Evolutionary conservation across 1,284 basidiomycete genomes (phyloP), one percentile per base, ranked within the genome.

Genomic region (Pisolithus thermaeus): DNA sequence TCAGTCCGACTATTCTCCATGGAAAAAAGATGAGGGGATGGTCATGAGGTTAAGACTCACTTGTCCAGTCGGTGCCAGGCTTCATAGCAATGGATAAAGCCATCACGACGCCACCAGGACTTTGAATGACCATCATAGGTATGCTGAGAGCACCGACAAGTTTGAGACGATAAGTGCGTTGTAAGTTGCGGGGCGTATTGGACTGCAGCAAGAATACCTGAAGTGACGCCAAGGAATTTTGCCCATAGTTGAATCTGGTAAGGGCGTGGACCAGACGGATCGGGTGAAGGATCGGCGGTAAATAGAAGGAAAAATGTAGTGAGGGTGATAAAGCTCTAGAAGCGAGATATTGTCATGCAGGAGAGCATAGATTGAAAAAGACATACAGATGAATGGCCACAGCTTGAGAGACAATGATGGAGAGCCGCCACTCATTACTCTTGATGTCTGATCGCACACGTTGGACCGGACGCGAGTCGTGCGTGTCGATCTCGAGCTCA

Each of bases 61-160:
- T 88, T 3, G 90, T 92, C 91, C 90, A 94, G 62, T 93, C 83
- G 0, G 90, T 92, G 0, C 88, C 87, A 3, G 85, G 86, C 53
- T 54, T 56, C 51, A 59, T 54, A 25, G 61, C 87, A 56, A 97
- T 87, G 55, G 89, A 92, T 38, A 89, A 66, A 12, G 94, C 88
- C 81, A 99, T 97, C 37, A 94, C 68, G 20, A 92, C 75, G 1
- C 90, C 88, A 2, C 96, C 96, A 0, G 96, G 96, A 7, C 86
- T 92, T 70, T 99, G 95, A 22, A 99, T 87, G 43, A 81, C 73
- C 96, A 99, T 97, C 81, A 92, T 97, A 2, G 86, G 87, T 57
- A 98, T 89, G 60, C 88, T 94, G 22, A 98, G 75, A 1, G 93
- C 92, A 9, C 94, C 95, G 7, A 98, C 95, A 7, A 95, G 79